phyloP scores from a whole-genome alignment of 1,139 yeast species.

The Candida dubliniensis region DNA sequence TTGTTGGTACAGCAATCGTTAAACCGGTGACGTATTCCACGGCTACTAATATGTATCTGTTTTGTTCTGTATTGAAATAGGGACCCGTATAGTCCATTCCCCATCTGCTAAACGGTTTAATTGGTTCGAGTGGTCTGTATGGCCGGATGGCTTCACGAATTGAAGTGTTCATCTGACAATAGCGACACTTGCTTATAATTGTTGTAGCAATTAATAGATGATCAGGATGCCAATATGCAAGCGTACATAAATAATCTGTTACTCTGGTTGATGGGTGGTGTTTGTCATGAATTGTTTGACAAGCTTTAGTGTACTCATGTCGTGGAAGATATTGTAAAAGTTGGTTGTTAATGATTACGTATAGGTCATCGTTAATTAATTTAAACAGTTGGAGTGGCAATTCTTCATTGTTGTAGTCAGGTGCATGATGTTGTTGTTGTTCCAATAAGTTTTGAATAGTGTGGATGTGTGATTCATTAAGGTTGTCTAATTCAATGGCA shows the following conservation, averaged over 20 bases:
- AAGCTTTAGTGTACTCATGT: background rate
- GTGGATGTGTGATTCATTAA: background rate
- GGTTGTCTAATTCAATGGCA: background rate
- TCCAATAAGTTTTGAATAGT: background rate
- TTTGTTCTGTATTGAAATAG: background rate
- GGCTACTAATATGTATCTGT: background rate
- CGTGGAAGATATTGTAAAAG: background rate
- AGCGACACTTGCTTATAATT: background rate
- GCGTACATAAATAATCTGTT: background rate
- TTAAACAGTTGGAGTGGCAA: background rate
- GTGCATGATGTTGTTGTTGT: background rate
- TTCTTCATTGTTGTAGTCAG: background rate
- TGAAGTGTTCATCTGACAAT: background rate
- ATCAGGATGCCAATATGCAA: background rate
- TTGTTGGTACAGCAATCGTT: background rate
- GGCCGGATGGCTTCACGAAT: background rate
- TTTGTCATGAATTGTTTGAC: background rate
- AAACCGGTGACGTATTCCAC: background rate
- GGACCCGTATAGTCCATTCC: background rate
- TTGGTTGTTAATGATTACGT: background rate
- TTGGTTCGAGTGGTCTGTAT: background rate
- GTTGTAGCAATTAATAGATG: background rate
- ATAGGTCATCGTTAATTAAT: background rate
- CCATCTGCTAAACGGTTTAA: background rate
- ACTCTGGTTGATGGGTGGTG: background rate